phyloP scores from a whole-genome alignment of 2,329 filamentous ascomycete genomes.

The Harringtonia aguacate region DNA sequence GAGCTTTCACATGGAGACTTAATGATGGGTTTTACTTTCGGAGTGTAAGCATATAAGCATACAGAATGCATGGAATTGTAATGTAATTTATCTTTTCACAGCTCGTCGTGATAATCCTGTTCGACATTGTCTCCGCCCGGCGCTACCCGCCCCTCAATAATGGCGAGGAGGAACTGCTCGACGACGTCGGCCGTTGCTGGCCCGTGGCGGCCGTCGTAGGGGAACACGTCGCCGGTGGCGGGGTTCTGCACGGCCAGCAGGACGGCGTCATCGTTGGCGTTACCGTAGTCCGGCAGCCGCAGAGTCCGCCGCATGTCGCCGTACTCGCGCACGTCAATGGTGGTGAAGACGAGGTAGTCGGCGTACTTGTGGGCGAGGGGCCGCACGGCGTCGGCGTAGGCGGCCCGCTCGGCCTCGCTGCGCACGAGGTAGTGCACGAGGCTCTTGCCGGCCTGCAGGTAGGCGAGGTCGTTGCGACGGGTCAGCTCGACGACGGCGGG shows the following conservation, averaged over 20 bases:
- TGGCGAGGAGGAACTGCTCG: constrained; percentile 31
- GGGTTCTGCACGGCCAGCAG: constrained; percentile 33
- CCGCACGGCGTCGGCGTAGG: constrained; percentile 24
- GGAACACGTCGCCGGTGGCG: constrained; percentile 31
- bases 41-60: too few species aligned
- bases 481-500: constrained; percentile 33
- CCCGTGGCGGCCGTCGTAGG: constrained; percentile 18
- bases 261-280: constrained; percentile 10
- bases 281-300: constrained; percentile 18
- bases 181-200: constrained; percentile 22
- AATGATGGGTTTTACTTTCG: too few species aligned
- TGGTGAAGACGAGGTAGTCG: constrained; percentile 37
- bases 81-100: constrained; percentile 1
- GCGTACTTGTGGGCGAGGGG: constrained; percentile 32
- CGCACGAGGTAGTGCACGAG: constrained; percentile 23
- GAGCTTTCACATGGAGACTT: too few species aligned
- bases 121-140: too few species aligned
- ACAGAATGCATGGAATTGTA: too few species aligned
- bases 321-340: constrained; percentile 34
- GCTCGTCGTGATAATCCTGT: too few species aligned
- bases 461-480: constrained; percentile 28
- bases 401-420: constrained; percentile 19
- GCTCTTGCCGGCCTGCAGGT: constrained; percentile 15
- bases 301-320: constrained; percentile 28
- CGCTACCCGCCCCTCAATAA: constrained; percentile 29